These are phyloP conservation scores for Arabis alpina DNA, from an alignment of 345 rosid genomes.

Conservation along the genomic window DNA sequence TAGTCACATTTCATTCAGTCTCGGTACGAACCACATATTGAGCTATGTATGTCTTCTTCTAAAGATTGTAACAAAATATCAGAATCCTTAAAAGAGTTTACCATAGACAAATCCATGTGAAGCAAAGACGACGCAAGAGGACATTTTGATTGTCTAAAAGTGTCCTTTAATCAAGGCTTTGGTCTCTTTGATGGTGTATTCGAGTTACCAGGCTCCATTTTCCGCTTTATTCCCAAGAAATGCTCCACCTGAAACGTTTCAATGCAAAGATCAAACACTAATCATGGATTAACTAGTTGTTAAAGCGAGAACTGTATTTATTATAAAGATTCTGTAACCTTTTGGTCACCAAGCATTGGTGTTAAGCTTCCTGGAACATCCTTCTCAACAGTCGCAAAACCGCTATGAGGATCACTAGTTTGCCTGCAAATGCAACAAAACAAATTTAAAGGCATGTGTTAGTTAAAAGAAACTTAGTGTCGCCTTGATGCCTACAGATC, in stretches of 20 bases:
- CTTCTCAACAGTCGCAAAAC: conserved; percentile 89
- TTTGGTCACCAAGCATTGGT: conserved; percentile 92
- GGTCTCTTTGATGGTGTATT: conserved; percentile 61
- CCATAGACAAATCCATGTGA: conserved; percentile 25
- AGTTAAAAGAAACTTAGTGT: background rate
- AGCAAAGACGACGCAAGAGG: conserved; percentile 23
- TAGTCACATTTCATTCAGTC: conserved; percentile 16
- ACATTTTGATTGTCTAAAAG: conserved; percentile 1
- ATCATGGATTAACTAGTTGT: conserved; percentile 2
- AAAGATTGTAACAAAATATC: conserved; percentile 27
- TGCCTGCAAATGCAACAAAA: conserved; percentile 54
- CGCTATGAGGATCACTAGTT: conserved; percentile 86
- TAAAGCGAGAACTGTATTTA: background rate
- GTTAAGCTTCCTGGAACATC: conserved; percentile 83
- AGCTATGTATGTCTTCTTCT: conserved; percentile 13
- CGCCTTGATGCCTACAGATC: background rate
- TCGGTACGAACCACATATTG: conserved; percentile 18
- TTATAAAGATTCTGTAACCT: conserved; percentile 50
- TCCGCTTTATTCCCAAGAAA: conserved; percentile 91
- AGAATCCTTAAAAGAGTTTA: conserved; percentile 20
- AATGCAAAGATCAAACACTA: conserved; percentile 26
- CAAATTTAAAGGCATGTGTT: background rate
- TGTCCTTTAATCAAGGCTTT: conserved; percentile 54
- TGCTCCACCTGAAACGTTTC: conserved; percentile 73
- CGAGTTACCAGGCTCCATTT: conserved; percentile 57